These are phyloP conservation scores for Friedmanniomyces endolithicus DNA, from an alignment of 495 filamentous ascomycete genomes.

Conservation along the genomic window DNA sequence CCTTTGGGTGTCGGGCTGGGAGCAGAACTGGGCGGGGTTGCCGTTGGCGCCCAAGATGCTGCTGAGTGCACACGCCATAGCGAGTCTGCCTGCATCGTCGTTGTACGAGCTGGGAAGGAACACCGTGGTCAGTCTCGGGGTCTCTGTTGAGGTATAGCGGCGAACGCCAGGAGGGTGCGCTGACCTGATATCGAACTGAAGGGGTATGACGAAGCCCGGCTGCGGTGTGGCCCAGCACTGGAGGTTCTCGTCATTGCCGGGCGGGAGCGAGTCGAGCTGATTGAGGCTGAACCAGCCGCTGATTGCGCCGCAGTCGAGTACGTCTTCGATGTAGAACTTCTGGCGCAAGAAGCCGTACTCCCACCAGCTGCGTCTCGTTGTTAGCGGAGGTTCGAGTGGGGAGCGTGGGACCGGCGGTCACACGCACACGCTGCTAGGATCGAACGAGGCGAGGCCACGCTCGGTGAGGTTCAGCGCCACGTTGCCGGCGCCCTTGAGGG, in stretches of 20 bases:
- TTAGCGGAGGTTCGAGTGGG: too few species aligned
- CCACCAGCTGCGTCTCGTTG: background rate
- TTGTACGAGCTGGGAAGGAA: background rate
- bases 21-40: background rate
- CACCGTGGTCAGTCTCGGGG: too few species aligned
- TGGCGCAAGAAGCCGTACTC: background rate
- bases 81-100: background rate
- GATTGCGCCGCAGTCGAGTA: background rate
- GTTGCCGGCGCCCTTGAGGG: too few species aligned
- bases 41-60: background rate
- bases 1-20: background rate
- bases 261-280: background rate
- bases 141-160: background rate
- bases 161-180: background rate
- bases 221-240: background rate
- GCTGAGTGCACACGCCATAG: background rate
- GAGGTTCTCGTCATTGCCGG: background rate
- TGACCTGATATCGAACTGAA: background rate
- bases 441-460: too few species aligned
- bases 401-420: too few species aligned
- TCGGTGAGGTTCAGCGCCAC: too few species aligned
- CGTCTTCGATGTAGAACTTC: background rate
- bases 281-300: background rate
- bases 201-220: background rate
- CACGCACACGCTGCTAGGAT: too few species aligned